phyloP scores from a whole-genome alignment of 2,329 filamentous ascomycete genomes.

The Hypomyces perniciosus region DNA sequence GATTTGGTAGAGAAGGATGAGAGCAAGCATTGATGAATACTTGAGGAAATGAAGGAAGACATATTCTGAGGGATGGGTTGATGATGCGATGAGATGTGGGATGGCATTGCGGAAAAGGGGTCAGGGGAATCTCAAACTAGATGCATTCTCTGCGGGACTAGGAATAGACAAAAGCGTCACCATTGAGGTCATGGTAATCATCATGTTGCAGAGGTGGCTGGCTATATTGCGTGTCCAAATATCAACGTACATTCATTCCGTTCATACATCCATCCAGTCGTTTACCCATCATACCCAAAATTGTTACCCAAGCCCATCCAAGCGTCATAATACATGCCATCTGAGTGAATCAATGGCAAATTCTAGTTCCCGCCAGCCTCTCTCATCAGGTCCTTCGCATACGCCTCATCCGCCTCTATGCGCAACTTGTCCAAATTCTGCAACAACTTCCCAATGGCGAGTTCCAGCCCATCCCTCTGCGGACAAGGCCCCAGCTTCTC shows the following conservation, averaged over 20 bases:
- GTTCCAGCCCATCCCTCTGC: slow-evolving; percentile 22
- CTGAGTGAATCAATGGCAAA: not conserved
- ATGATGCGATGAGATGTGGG: not conserved
- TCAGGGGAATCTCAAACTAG: not conserved
- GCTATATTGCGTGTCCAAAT: not conserved
- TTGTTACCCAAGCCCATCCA: not conserved
- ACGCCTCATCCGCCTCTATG: slow-evolving; percentile 42
- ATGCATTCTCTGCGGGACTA: not conserved
- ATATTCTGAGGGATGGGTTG: not conserved
- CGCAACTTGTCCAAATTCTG: slow-evolving; percentile 32
- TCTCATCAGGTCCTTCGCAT: slow-evolving; percentile 36
- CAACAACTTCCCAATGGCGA: slow-evolving; percentile 35
- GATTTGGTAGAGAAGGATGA: slow-evolving; percentile 69
- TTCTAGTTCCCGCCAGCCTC: not conserved
- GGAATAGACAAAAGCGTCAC: not conserved
- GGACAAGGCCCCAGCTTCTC: slow-evolving; percentile 17
- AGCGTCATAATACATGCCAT: not conserved
- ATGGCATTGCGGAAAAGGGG: slow-evolving; percentile 8
- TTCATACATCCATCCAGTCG: not conserved
- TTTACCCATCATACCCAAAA: not conserved
- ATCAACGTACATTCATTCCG: not conserved
- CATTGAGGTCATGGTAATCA: not conserved
- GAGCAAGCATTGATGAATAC: slow-evolving; percentile 27
- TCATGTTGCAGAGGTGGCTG: not conserved
- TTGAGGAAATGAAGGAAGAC: slow-evolving; percentile 12